These are phyloP conservation scores for Aurantiochytrium sp. DNA, from an alignment of 108 stramenopile species.

Conservation along the genomic window DNA sequence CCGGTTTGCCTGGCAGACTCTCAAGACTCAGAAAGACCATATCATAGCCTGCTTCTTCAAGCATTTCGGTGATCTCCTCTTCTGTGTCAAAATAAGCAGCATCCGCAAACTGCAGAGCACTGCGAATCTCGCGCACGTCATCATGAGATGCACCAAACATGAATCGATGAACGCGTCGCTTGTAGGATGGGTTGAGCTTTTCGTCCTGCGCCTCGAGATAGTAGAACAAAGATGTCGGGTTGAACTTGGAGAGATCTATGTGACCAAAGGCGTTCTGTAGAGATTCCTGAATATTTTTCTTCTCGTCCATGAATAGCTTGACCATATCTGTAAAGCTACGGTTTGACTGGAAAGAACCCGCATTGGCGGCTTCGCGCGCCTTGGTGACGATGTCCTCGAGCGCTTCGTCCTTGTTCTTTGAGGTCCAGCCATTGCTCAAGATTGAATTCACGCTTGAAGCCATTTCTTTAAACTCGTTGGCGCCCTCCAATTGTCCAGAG, in stretches of 20 bases:
- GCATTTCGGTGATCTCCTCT: slow-evolving; percentile 48
- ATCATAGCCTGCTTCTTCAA: slow-evolving; percentile 41
- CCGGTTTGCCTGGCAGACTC: slow-evolving; percentile 57
- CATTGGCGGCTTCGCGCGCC: slow-evolving; percentile 1
- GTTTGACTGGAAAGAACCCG: not conserved
- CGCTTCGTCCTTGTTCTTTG: not conserved
- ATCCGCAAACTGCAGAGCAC: slow-evolving; percentile 53
- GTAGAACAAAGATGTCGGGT: slow-evolving; percentile 36
- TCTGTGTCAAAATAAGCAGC: slow-evolving; percentile 58
- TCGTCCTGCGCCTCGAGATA: slow-evolving; percentile 67
- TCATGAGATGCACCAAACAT: slow-evolving; percentile 45
- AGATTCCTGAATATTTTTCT: not conserved
- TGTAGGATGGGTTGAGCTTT: slow-evolving; percentile 65
- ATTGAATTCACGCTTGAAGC: not conserved
- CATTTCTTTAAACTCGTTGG: not conserved
- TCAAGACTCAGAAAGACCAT: slow-evolving; percentile 52
- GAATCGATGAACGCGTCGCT: slow-evolving; percentile 65
- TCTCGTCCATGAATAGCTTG: not conserved
- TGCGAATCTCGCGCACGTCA: slow-evolving; percentile 56
- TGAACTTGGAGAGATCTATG: slow-evolving; percentile 6
- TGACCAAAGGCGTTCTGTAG: not conserved
- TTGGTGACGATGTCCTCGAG: not conserved
- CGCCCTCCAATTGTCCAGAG: not conserved
- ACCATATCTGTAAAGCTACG: not conserved
- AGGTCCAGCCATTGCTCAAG: not conserved